phyloP scores from a whole-genome alignment of 257 asterid species.

The Haberlea rhodopensis region DNA sequence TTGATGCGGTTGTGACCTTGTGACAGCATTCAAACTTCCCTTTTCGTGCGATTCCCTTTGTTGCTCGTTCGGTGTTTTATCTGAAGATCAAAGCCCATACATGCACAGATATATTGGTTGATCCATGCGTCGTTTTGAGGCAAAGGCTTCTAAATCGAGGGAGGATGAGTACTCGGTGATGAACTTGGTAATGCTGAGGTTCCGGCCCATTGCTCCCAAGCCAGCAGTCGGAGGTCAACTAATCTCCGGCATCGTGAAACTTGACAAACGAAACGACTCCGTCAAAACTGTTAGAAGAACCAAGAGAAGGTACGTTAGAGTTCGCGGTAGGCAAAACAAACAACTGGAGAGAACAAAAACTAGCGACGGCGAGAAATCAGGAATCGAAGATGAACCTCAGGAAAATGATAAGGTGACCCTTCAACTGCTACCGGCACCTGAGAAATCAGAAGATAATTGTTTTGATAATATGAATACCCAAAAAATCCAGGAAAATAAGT shows the following conservation, averaged over 20 bases:
- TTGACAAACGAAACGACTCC: constrained; percentile 10
- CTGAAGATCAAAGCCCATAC: too few relatives aligned
- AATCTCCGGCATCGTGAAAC: constrained; percentile 17
- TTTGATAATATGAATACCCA: neutral
- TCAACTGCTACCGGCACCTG: constrained; percentile 34
- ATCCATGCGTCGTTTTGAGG: constrained; percentile 27
- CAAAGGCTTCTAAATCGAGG: constrained; percentile 15
- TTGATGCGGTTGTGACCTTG: neutral
- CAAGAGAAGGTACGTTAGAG: constrained; percentile 51
- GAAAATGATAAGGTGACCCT: constrained; percentile 30
- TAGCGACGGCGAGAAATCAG: constrained; percentile 5
- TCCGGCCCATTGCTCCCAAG: constrained; percentile 61
- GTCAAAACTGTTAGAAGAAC: constrained; percentile 28
- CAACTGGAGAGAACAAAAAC: constrained; percentile 15
- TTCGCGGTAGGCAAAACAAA: constrained; percentile 26
- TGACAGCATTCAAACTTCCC: neutral
- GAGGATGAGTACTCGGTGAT: constrained; percentile 11
- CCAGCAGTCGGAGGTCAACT: constrained; percentile 29
- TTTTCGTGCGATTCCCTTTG: neutral
- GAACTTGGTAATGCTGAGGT: constrained; percentile 41
- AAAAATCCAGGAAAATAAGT: neutral
- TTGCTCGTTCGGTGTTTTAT: too few relatives aligned
- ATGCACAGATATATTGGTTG: neutral
- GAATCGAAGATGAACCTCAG: constrained; percentile 19
- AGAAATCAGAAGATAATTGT: constrained; percentile 33